Conservation (phyloP, 495 filamentous ascomycete genomes). For the Penicillium pancosmium region DNA sequence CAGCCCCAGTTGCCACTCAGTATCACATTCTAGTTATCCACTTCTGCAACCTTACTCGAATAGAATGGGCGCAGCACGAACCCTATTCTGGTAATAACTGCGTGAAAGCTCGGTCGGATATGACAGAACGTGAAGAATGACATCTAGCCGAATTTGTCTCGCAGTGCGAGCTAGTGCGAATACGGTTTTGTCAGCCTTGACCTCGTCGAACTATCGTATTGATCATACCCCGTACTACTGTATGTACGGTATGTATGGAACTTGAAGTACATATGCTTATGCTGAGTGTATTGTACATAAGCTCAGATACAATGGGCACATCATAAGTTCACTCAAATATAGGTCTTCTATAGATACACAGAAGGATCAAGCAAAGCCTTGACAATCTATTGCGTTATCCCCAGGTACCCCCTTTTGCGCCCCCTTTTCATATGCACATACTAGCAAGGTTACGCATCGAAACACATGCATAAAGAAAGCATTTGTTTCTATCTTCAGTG, state of each 20-base stretch:
- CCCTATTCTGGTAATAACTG: neutral
- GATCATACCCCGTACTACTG: neutral
- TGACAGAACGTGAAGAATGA: slow-evolving; percentile 1
- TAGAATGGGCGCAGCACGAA: neutral
- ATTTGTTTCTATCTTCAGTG: too few species aligned
- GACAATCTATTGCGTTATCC: too few species aligned
- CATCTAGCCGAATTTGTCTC: neutral
- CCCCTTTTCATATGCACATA: too few species aligned
- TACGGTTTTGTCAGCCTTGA: neutral
- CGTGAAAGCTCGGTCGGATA: neutral
- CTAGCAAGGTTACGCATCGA: too few species aligned
- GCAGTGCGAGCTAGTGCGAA: neutral
- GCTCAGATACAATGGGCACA: too few species aligned
- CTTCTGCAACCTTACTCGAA: slow-evolving; percentile 3
- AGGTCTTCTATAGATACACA: neutral
- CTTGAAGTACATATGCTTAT: neutral
- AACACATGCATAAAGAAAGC: too few species aligned
- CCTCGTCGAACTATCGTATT: neutral
- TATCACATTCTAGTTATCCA: neutral
- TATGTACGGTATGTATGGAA: neutral
- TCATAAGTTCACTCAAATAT: too few species aligned
- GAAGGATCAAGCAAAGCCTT: neutral
- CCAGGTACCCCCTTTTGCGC: too few species aligned
- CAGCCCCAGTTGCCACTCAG: neutral
- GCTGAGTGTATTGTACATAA: too few species aligned